Conservation (phyloP, 1,284 basidiomycete species). For the Tilletia setariae region DNA sequence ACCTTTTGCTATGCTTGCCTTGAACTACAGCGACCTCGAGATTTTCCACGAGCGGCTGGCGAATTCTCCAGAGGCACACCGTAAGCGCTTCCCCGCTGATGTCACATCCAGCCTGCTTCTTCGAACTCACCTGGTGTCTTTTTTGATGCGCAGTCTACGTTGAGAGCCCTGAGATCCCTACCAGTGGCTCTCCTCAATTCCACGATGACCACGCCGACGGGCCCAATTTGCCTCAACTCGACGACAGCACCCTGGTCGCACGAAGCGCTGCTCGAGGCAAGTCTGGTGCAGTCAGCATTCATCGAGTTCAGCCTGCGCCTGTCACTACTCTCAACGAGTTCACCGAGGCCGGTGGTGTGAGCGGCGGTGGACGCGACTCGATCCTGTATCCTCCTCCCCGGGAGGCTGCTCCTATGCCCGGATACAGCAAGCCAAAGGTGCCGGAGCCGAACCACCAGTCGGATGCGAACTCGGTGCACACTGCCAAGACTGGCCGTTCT, state of each 20-base stretch:
- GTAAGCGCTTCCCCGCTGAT: slow-evolving; percentile 29
- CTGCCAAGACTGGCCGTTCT: slow-evolving; percentile 29
- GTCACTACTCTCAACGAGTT: slow-evolving; percentile 49
- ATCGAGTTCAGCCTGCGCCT: slow-evolving; percentile 39
- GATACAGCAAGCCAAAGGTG: slow-evolving; percentile 37
- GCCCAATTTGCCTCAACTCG: slow-evolving; percentile 47
- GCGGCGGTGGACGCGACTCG: slow-evolving; percentile 49
- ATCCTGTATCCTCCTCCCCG: slow-evolving; percentile 52
- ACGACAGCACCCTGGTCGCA: slow-evolving; percentile 50
- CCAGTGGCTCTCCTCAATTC: slow-evolving; percentile 28
- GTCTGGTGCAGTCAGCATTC: slow-evolving; percentile 48
- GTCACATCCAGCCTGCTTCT: no score
- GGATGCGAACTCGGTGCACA: slow-evolving; percentile 37
- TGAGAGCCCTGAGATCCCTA: slow-evolving; percentile 48
- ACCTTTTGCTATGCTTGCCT: slow-evolving; percentile 15
- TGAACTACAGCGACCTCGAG: slow-evolving; percentile 45
- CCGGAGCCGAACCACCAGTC: slow-evolving; percentile 28
- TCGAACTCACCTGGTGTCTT: not conserved
- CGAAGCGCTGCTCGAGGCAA: slow-evolving; percentile 51
- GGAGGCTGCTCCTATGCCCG: slow-evolving; percentile 38
- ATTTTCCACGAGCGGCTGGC: slow-evolving; percentile 50
- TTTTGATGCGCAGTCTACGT: slow-evolving; percentile 40
- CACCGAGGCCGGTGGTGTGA: slow-evolving; percentile 48
- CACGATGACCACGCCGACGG: slow-evolving; percentile 24
- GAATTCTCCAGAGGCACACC: slow-evolving; percentile 44